phyloP scores from a whole-genome alignment of 306 rosid species.

The apple (Malus domestica) region ASM211411v1 NC_041798.1:25470001-25470500 shows the following conservation, averaged over 20 bases:
- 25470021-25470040: constrained; percentile 32
- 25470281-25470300: constrained; percentile 95
- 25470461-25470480: constrained; percentile 87
- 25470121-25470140: constrained; percentile 27
- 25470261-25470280: constrained; percentile 67
- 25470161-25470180: constrained; percentile 27
- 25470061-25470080: constrained; percentile 31
- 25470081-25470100: constrained; percentile 35
- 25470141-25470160: constrained; percentile 24
- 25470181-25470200: constrained; percentile 34
- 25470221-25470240: constrained; percentile 37
- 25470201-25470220: constrained; percentile 30
- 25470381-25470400: constrained; percentile 16
- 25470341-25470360: constrained; percentile 6
- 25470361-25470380: constrained; percentile 4
- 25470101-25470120: constrained; percentile 36
- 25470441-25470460: constrained; percentile 42
- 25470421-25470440: constrained; percentile 65
- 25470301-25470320: constrained; percentile 65
- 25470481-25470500: constrained; percentile 96
- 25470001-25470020: constrained; percentile 35
- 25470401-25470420: constrained; percentile 94
- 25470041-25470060: constrained; percentile 36
- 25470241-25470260: constrained; percentile 34
- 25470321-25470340: constrained; percentile 13